phyloP scores from a whole-genome alignment of 2,329 filamentous ascomycete genomes.

The Paraphaeosphaeria minitans region DNA sequence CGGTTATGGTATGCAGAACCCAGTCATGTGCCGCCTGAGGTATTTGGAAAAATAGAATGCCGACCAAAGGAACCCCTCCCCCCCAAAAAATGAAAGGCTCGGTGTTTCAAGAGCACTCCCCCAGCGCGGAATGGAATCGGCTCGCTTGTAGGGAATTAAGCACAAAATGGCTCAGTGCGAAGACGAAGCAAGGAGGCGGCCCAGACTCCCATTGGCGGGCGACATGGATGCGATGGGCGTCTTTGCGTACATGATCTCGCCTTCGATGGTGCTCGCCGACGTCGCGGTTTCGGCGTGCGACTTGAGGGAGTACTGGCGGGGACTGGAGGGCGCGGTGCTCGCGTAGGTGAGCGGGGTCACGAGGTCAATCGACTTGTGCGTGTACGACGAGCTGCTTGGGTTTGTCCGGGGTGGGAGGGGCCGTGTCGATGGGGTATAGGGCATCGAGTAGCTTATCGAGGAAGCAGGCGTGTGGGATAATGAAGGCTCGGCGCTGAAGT shows the following conservation, averaged over 20 bases:
- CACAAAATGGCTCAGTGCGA: conserved; percentile 17
- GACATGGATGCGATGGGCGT: conserved; percentile 39
- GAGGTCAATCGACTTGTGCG: conserved; percentile 51
- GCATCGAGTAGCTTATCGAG: conserved; percentile 52
- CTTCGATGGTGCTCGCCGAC: conserved; percentile 42
- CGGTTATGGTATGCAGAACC: not conserved
- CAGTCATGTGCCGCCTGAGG: not conserved
- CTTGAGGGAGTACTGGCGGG: conserved; percentile 43
- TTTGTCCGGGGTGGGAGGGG: conserved; percentile 48
- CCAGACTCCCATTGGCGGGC: conserved; percentile 46
- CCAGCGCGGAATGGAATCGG: not conserved
- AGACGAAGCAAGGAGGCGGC: conserved; percentile 40
- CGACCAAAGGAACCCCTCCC: not conserved
- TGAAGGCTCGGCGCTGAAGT: conserved; percentile 49
- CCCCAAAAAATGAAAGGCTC: not conserved
- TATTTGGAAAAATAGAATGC: not conserved
- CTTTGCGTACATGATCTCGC: conserved; percentile 46
- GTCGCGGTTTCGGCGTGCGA: conserved; percentile 38
- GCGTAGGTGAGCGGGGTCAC: conserved; percentile 47
- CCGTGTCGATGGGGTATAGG: conserved; percentile 46
- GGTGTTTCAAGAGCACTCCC: not conserved
- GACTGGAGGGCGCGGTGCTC: conserved; percentile 39
- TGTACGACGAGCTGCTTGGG: conserved; percentile 46
- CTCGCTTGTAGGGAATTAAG: not conserved
- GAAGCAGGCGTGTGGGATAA: conserved; percentile 55